phyloP scores from a whole-genome alignment of 1,284 basidiomycete genomes.

The Leccinum fuscescens region DNA sequence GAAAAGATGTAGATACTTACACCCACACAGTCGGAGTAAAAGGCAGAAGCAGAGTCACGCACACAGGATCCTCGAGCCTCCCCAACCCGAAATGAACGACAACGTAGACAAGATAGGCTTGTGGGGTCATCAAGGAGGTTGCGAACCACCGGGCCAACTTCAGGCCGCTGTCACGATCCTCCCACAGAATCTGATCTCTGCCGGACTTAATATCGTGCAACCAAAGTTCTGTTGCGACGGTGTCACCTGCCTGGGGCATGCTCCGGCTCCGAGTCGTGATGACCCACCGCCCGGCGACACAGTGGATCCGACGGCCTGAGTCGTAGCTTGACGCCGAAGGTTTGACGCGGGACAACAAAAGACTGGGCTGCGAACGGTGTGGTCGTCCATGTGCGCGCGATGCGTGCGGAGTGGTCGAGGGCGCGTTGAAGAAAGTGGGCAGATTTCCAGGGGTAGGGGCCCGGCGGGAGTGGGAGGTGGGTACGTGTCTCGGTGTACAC shows the following conservation, averaged over 20 bases:
- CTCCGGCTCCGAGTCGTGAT: background rate
- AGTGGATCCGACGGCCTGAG: background rate
- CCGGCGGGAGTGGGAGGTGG: slow-evolving; percentile 18
- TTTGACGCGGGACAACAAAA: too few relatives aligned
- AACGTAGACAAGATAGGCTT: too few relatives aligned
- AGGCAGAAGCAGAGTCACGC: too few relatives aligned
- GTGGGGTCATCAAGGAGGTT: too few relatives aligned
- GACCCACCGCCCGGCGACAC: slow-evolving; percentile 21
- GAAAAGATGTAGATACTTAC: too few relatives aligned
- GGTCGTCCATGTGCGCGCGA: slow-evolving; percentile 17
- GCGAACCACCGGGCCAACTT: too few relatives aligned
- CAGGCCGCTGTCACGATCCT: too few relatives aligned
- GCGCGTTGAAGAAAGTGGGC: slow-evolving; percentile 13
- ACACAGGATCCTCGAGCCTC: too few relatives aligned
- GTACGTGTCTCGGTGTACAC: slow-evolving; percentile 7
- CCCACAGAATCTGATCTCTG: too few relatives aligned
- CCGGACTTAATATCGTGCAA: slow-evolving; percentile 13
- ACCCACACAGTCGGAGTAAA: too few relatives aligned
- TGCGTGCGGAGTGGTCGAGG: slow-evolving; percentile 18
- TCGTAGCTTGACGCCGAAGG: too few relatives aligned
- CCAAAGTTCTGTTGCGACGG: background rate
- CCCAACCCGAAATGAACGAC: too few relatives aligned
- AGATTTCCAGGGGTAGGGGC: slow-evolving; percentile 22
- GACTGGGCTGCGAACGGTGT: slow-evolving; percentile 10
- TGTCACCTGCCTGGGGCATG: background rate